Evolutionary conservation across 352 stramenopile species (phyloP).

Genomic region (Phytophthora sp.): DNA sequence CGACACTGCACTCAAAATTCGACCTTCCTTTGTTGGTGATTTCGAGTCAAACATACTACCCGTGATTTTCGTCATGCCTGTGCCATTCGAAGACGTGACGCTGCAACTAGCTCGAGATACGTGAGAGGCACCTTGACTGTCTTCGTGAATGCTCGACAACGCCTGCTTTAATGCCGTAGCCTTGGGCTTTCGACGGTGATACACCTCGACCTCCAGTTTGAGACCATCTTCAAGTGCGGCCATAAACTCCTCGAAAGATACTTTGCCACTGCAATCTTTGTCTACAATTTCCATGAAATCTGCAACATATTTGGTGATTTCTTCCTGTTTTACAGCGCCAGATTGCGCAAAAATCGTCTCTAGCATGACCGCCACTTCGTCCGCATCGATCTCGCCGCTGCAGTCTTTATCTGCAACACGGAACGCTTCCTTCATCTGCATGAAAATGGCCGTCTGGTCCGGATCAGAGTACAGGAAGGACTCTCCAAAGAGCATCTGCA

Average conservation of each 20-base stretch:
- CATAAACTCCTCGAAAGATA: constrained; percentile 88
- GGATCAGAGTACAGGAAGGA: constrained; percentile 76
- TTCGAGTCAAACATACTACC: constrained; percentile 44
- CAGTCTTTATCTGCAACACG: constrained; percentile 79
- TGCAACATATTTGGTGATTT: constrained; percentile 71
- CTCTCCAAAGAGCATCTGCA: constrained; percentile 74
- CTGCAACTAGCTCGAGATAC: constrained; percentile 36
- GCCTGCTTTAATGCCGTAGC: constrained; percentile 25
- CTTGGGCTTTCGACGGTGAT: constrained; percentile 50
- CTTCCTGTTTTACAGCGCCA: constrained; percentile 70
- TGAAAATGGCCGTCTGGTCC: constrained; percentile 84
- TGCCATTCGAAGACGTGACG: constrained; percentile 39
- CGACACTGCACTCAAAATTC: constrained; percentile 29
- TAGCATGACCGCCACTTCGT: constrained; percentile 80
- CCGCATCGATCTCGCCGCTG: constrained; percentile 80
- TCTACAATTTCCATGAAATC: constrained; percentile 84
- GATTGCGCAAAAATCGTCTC: constrained; percentile 82
- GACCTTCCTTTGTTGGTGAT: constrained; percentile 56
- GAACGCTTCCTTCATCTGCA: constrained; percentile 90
- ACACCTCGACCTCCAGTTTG: constrained; percentile 82
- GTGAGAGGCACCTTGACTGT: constrained; percentile 19
- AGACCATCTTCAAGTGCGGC: constrained; percentile 76
- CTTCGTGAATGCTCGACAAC: constrained; percentile 50
- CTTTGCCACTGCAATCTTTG: constrained; percentile 63
- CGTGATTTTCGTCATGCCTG: constrained; percentile 38